Percentiles rank a stretch among this genome's conserved stretches.
phyloP scores from a whole-genome alignment of 202 grass and related monocot species.

The Musa balbisiana region DNA sequence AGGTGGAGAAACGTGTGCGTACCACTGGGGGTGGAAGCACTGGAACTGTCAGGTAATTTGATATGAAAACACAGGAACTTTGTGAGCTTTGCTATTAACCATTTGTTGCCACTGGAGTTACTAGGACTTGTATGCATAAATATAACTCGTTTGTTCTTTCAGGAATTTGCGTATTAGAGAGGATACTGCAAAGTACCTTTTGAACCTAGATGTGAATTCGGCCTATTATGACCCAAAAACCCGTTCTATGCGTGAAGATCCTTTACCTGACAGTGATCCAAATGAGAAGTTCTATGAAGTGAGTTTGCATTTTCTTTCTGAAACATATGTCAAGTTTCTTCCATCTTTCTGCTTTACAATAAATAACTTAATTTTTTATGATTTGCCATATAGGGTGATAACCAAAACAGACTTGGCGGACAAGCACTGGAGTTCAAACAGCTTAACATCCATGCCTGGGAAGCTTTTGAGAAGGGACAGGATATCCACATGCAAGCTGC shows the following conservation, averaged over 20 bases:
- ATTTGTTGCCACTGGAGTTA: no score
- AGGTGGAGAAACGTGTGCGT: slow-evolving; percentile 94
- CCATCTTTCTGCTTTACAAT: no score
- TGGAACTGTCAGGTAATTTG: slow-evolving; percentile 71
- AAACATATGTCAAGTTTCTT: not conserved
- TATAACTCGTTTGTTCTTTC: slow-evolving; percentile 7
- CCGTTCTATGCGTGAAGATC: slow-evolving; percentile 27
- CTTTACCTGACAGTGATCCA: slow-evolving; percentile 79
- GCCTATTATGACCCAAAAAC: slow-evolving; percentile 98
- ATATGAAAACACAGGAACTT: no score
- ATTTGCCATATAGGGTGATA: slow-evolving; percentile 52
- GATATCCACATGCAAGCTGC: slow-evolving; percentile 92
- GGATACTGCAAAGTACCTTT: slow-evolving; percentile 89
- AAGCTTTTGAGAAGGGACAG: slow-evolving; percentile 91
- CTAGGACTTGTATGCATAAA: not conserved
- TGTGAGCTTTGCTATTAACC: not conserved
- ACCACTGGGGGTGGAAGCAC: slow-evolving; percentile 96
- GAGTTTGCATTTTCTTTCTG: slow-evolving; percentile 13
- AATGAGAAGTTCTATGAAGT: slow-evolving; percentile 98
- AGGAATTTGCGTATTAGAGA: slow-evolving; percentile 98
- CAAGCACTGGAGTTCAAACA: slow-evolving; percentile 92
- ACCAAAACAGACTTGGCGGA: slow-evolving; percentile 79
- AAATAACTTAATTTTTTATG: not conserved
- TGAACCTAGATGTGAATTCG: slow-evolving; percentile 96
- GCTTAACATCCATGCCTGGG: slow-evolving; percentile 70